Conservation (phyloP, 139 green algal genomes). For the Eudorina sp. region DNA sequence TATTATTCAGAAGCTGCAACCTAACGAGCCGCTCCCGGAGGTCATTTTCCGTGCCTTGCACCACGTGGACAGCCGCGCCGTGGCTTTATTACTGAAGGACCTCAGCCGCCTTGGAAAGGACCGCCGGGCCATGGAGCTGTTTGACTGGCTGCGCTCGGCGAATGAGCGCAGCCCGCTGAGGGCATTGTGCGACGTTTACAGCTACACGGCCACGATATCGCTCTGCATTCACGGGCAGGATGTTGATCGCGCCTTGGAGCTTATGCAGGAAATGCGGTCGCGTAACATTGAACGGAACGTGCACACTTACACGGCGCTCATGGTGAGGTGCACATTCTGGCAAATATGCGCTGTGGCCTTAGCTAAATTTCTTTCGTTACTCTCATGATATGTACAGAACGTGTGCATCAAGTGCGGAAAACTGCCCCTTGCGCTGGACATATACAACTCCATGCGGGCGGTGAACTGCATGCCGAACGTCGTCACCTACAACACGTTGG, state of each 20-base stretch:
- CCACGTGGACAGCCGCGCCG: slow-evolving; percentile 81
- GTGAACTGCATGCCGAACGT: slow-evolving; percentile 67
- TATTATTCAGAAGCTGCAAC: slow-evolving; percentile 56
- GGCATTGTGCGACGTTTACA: slow-evolving; percentile 85
- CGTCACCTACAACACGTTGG: slow-evolving; percentile 77
- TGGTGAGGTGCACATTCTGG: slow-evolving; percentile 50
- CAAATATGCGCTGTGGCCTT: too few relatives aligned
- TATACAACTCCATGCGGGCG: slow-evolving; percentile 78
- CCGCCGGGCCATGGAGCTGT: slow-evolving; percentile 81
- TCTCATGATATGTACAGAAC: slow-evolving; percentile 50
- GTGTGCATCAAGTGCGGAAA: slow-evolving; percentile 86
- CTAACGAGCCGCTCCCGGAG: slow-evolving; percentile 66
- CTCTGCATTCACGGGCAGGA: slow-evolving; percentile 83
- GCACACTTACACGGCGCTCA: slow-evolving; percentile 88
- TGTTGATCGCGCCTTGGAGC: slow-evolving; percentile 81
- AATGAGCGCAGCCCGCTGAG: slow-evolving; percentile 65
- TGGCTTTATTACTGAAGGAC: slow-evolving; percentile 85
- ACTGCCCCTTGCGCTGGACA: slow-evolving; percentile 75
- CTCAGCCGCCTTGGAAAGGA: slow-evolving; percentile 72
- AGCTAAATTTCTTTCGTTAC: too few relatives aligned
- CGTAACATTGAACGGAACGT: slow-evolving; percentile 83
- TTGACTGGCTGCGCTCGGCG: slow-evolving; percentile 79
- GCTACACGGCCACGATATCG: slow-evolving; percentile 87
- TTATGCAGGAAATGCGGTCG: slow-evolving; percentile 79
- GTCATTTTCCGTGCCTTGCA: slow-evolving; percentile 74